A percentile compares a stretch with the other conserved stretches of the same genome.
Conservation (phyloP, 2,329 filamentous ascomycete species). For the Thielaviopsis punctulata region DNA sequence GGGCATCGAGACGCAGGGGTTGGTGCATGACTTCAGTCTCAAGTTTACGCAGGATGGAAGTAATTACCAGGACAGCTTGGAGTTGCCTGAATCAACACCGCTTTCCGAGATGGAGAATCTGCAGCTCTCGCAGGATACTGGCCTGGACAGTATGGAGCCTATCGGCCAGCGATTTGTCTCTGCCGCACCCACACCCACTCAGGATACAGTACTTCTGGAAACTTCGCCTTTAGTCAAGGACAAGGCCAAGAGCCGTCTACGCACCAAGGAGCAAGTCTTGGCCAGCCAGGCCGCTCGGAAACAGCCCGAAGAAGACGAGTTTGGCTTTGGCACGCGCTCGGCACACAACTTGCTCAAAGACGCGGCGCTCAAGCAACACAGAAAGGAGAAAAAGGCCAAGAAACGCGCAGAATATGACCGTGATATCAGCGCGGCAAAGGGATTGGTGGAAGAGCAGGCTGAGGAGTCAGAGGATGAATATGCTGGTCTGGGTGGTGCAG, state of each 20-base stretch:
- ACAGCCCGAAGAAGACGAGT: slow-evolving; percentile 18
- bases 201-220: slow-evolving; percentile 24
- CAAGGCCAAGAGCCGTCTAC: slow-evolving; percentile 19
- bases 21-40: slow-evolving; percentile 8
- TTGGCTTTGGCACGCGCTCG: slow-evolving; percentile 22
- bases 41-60: slow-evolving; percentile 47
- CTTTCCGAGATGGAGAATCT: slow-evolving; percentile 7
- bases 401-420: slow-evolving; percentile 47
- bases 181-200: slow-evolving; percentile 21
- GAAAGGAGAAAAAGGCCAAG: slow-evolving; percentile 14
- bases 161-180: slow-evolving; percentile 47
- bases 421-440: slow-evolving; percentile 72
- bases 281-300: slow-evolving; percentile 14
- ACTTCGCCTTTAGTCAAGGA: slow-evolving; percentile 41
- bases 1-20: slow-evolving; percentile 10
- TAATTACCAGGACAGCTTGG: slow-evolving; percentile 39
- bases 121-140: slow-evolving; percentile 54
- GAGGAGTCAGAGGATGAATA: slow-evolving; percentile 98
- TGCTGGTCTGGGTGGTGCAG: slow-evolving; percentile 75
- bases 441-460: slow-evolving; percentile 81
- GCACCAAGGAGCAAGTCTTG: slow-evolving; percentile 23
- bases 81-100: neutral
- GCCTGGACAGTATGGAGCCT: slow-evolving; percentile 58
- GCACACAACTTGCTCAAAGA: slow-evolving; percentile 59
- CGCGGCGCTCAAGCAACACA: slow-evolving; percentile 36